Conservation (phyloP, 2,329 filamentous ascomycete genomes). For the Stagonosporopsis tanaceti region DNA sequence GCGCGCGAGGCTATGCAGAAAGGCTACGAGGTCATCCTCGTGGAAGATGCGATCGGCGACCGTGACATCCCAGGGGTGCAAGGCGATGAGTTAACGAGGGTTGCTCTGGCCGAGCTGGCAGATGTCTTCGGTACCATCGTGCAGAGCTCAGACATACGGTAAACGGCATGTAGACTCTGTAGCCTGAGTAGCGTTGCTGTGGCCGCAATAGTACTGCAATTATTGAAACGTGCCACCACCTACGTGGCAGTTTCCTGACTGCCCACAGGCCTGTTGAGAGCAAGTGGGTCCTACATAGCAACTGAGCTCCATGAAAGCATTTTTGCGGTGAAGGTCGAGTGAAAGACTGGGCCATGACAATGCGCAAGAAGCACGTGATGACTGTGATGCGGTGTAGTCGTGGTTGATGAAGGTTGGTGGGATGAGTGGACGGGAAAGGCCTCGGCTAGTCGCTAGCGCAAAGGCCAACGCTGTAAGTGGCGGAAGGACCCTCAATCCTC, state of each 20-base stretch:
- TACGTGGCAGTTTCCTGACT: neutral
- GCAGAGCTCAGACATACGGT: slow-evolving; percentile 58
- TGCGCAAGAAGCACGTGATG: neutral
- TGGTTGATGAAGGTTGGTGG: slow-evolving; percentile 4
- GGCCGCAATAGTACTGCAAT: neutral
- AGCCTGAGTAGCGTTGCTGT: neutral
- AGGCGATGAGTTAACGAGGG: slow-evolving; percentile 62
- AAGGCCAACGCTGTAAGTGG: too few species aligned
- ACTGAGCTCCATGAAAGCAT: too few species aligned
- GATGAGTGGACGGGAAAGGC: neutral
- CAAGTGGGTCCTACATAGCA: neutral
- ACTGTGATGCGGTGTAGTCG: slow-evolving; percentile 13
- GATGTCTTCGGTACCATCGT: slow-evolving; percentile 71
- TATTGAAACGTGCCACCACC: neutral
- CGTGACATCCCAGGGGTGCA: slow-evolving; percentile 69
- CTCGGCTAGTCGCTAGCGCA: neutral
- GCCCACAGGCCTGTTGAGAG: neutral
- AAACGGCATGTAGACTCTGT: neutral
- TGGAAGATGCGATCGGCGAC: slow-evolving; percentile 70
- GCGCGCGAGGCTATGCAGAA: slow-evolving; percentile 66
- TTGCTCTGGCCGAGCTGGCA: slow-evolving; percentile 63
- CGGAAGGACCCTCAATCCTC: too few species aligned
- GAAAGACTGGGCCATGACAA: neutral
- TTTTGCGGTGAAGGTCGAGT: neutral
- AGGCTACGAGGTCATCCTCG: slow-evolving; percentile 70